Percentiles rank a stretch among this genome's conserved stretches.
These are phyloP conservation scores for Dacryopinax spathularia DNA, from an alignment of 768 basidiomycete genomes.

Conservation along the genomic window DNA sequence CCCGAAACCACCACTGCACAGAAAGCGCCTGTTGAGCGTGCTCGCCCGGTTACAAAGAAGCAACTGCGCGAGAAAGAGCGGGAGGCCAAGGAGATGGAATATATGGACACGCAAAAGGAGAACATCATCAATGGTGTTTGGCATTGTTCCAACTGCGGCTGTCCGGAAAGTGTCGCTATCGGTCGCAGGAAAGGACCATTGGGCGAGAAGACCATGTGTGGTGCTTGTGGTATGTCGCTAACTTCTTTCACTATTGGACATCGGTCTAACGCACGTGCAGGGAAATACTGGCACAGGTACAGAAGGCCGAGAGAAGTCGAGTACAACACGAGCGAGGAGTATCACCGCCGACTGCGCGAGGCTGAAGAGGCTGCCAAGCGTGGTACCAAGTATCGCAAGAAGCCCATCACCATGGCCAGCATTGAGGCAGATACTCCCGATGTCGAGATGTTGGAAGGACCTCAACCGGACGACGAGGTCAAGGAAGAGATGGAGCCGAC, in stretches of 20 bases:
- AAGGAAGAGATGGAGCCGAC: slow-evolving; percentile 12
- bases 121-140: slow-evolving; percentile 75
- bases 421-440: slow-evolving; percentile 9
- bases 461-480: slow-evolving; percentile 10
- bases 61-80: slow-evolving; percentile 59
- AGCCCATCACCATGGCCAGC: slow-evolving; percentile 16
- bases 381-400: slow-evolving; percentile 26
- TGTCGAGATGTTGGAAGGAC: background rate
- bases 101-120: slow-evolving; percentile 66
- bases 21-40: background rate
- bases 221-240: slow-evolving; percentile 64
- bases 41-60: slow-evolving; percentile 36
- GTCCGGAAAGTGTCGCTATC: slow-evolving; percentile 71
- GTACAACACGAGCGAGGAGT: slow-evolving; percentile 62
- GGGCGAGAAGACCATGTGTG: slow-evolving; percentile 82
- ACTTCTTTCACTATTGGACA: slow-evolving; percentile 3
- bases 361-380: slow-evolving; percentile 43
- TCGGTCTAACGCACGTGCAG: slow-evolving; percentile 26
- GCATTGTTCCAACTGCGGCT: slow-evolving; percentile 93
- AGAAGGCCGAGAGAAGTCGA: slow-evolving; percentile 64
- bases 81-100: slow-evolving; percentile 73
- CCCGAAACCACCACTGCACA: background rate
- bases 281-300: slow-evolving; percentile 84
- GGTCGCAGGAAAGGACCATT: slow-evolving; percentile 80
- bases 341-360: slow-evolving; percentile 46